phyloP scores from a whole-genome alignment of 139 green algal genomes.

The Closterium sp. region DNA sequence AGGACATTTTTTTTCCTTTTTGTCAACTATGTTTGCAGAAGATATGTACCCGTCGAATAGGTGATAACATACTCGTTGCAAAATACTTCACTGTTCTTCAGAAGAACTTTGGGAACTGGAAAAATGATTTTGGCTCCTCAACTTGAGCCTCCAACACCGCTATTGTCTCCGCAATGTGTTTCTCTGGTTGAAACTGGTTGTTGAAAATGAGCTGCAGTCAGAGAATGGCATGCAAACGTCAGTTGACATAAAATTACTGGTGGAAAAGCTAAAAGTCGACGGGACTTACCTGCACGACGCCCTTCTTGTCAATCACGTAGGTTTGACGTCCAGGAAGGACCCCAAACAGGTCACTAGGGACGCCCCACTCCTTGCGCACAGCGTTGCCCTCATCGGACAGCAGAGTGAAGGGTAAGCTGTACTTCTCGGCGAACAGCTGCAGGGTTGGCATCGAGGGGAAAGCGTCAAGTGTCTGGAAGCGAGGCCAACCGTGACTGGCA shows the following conservation, averaged over 20 bases:
- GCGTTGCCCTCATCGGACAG: conserved; percentile 48
- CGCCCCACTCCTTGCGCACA: conserved; percentile 51
- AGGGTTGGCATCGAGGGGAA: not conserved
- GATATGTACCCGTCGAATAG: no score
- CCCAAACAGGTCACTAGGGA: conserved; percentile 48
- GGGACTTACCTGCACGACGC: conserved; percentile 36
- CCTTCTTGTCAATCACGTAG: conserved; percentile 54
- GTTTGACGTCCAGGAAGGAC: conserved; percentile 45
- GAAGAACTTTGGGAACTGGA: conserved; percentile 9
- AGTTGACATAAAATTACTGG: not conserved
- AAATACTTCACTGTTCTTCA: no score
- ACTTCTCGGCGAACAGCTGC: conserved; percentile 45
- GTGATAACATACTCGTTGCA: no score
- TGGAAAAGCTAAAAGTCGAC: not conserved
- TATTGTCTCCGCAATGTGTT: conserved; percentile 50
- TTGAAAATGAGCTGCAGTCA: conserved; percentile 49
- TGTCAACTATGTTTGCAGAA: no score
- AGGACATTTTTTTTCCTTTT: no score
- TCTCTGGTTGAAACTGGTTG: conserved; percentile 55
- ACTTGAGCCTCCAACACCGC: conserved; percentile 27
- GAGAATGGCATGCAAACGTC: not conserved
- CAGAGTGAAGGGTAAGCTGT: conserved; percentile 49
- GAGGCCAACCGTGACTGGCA: not conserved
- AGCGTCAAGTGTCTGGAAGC: not conserved
- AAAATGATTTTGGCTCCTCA: not conserved